Percentiles rank a stretch among this genome's conserved stretches.
Evolutionary conservation across 257 asterid genomes (phyloP).

Genomic region (Apocynum venetum): DNA sequence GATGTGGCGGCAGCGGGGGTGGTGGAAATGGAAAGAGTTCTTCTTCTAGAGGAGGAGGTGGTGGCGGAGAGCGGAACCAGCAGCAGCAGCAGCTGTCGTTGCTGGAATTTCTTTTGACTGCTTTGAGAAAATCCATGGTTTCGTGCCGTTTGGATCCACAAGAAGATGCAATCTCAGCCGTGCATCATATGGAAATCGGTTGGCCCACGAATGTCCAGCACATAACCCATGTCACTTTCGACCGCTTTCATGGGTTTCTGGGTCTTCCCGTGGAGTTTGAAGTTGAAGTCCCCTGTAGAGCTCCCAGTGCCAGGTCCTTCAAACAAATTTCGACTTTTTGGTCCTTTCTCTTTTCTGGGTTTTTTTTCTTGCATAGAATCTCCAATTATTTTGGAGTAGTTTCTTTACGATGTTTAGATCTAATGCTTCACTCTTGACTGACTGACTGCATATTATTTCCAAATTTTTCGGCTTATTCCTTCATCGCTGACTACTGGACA

Average conservation of each 20-base stretch:
- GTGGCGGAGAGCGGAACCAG: slow-evolving; percentile 33
- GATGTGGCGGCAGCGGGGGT: slow-evolving; percentile 44
- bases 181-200: slow-evolving; percentile 83
- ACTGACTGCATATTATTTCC: background rate
- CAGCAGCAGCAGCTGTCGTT: slow-evolving; percentile 58
- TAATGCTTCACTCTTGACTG: background rate
- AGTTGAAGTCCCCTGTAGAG: slow-evolving; percentile 78
- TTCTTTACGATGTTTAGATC: background rate
- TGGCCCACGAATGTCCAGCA: slow-evolving; percentile 95
- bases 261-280: slow-evolving; percentile 93
- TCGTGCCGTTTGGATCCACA: slow-evolving; percentile 69
- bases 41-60: background rate
- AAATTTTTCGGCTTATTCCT: background rate
- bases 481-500: background rate
- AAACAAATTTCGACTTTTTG: background rate
- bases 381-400: background rate
- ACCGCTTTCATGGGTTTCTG: slow-evolving; percentile 83
- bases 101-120: slow-evolving; percentile 65
- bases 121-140: slow-evolving; percentile 85
- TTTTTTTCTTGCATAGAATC: background rate
- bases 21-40: slow-evolving; percentile 28
- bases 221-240: slow-evolving; percentile 89
- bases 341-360: background rate
- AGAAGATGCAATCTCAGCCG: slow-evolving; percentile 58
- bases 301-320: slow-evolving; percentile 89